Base-by-base conservation (phyloP, 192 early-diverging fungal genomes). In the Coemansia sp. region DNA sequence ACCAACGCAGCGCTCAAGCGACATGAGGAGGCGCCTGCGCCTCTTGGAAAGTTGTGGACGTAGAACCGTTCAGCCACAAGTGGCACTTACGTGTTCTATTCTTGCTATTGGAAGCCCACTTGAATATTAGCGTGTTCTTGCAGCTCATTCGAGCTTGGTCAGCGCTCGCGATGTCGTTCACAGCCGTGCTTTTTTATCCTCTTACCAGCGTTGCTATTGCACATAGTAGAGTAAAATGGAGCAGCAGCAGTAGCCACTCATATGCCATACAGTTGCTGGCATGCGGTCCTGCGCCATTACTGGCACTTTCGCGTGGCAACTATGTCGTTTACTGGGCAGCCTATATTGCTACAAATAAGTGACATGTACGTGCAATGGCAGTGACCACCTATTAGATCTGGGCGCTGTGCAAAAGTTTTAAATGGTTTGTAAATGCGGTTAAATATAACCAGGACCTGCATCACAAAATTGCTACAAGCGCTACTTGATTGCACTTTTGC, bases 41-140 rank as follows among this genome's bases (percentile, higher is more conserved):
- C 77, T 9, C 59, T 80, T 17, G 66, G 53, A 18, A 73, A 60
- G 53, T 56, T 80, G 24, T 80, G 77, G 77, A 41, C 44, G 11
- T 58, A 59, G 24, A 43, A 44, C 8, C 27, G 17, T 10, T 42
- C 15, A 19, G 29, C 3, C 36, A 38, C 36, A 37, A 12, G 24
- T 50, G 46, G 46, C 26, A 32, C 22, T 35, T 35, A 48, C 50
- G 29, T 29, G 50, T 24, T 29, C 10, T 34, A n/a, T 53, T 10
- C 8, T 34, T 34, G 50, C 50, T 29, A 33, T 15, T 18, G 32
- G 29, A 29, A 35, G 52, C n/a, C 32, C 18, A 18, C 27, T 19
- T 21, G 33, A 35, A 34, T 35, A 35, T 35, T 19, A 14, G 8
- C 3, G 10, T 35, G 19, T 8, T 53, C 19, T 29, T 14, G 15